A percentile compares a stretch with the other conserved stretches of the same genome.
phyloP scores from a whole-genome alignment of 352 stramenopile genomes.

The Saprolegnia diclina region DNA sequence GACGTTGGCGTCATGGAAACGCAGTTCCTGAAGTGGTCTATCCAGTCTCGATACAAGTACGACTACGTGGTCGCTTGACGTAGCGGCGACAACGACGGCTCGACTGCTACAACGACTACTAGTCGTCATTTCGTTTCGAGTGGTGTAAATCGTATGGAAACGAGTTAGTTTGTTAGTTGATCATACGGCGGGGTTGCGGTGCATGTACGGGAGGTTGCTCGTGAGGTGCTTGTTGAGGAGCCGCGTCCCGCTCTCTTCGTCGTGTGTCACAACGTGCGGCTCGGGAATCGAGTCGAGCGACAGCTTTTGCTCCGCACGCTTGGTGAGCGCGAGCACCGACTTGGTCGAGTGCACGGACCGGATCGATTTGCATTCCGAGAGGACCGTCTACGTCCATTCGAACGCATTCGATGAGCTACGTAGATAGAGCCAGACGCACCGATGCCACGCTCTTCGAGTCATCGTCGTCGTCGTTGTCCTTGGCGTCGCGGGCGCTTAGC shows the following conservation, averaged over 20 bases:
- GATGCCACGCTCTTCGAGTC: conserved; percentile 61
- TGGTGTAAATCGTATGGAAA: too few species aligned
- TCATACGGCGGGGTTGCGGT: conserved; percentile 90
- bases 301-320: conserved; percentile 67
- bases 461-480: conserved; percentile 42
- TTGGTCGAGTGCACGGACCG: conserved; percentile 77
- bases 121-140: too few species aligned
- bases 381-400: conserved; percentile 38
- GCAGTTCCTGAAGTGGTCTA: too few species aligned
- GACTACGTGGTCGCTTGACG: too few species aligned
- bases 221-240: conserved; percentile 85
- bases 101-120: too few species aligned
- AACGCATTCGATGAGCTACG: not conserved
- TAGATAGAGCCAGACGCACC: not conserved
- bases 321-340: conserved; percentile 67
- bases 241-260: conserved; percentile 81
- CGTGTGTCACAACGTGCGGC: conserved; percentile 82
- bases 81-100: too few species aligned
- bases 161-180: not conserved
- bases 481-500: conserved; percentile 30
- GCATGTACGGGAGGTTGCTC: conserved; percentile 92
- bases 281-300: conserved; percentile 32
- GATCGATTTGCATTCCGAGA: conserved; percentile 85
- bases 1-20: too few species aligned
- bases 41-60: too few species aligned